These are phyloP conservation scores for Isatis lusitanica DNA, from an alignment of 441 rosid genomes.

Conservation along the genomic window DNA sequence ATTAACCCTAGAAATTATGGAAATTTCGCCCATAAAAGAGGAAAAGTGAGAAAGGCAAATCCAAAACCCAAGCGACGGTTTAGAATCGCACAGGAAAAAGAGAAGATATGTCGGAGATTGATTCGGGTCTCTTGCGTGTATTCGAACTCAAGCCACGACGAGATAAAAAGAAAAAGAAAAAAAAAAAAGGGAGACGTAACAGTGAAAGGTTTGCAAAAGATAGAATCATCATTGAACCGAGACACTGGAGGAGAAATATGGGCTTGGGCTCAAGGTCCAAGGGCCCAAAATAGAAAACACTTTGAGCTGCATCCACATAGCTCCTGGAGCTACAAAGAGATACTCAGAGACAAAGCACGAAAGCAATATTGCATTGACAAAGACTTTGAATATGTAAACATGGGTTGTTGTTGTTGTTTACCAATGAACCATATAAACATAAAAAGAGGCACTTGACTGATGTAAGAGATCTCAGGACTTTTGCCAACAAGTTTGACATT, in stretches of 20 bases:
- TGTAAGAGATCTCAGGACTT: not conserved
- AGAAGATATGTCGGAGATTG: constrained; percentile 8
- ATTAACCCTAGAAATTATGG: constrained; percentile 3
- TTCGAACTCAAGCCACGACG: constrained; percentile 24
- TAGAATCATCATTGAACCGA: not conserved
- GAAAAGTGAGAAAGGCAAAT: constrained; percentile 1
- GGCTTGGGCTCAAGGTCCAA: not conserved
- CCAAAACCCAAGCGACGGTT: constrained; percentile 20
- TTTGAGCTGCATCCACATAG: not conserved
- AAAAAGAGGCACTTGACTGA: not conserved
- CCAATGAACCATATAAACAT: not conserved
- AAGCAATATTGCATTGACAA: not conserved
- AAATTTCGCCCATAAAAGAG: not conserved
- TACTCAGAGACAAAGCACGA: not conserved
- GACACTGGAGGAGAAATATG: not conserved
- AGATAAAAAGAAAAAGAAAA: too few relatives aligned
- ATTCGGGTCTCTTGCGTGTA: constrained; percentile 20
- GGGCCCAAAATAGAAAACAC: not conserved
- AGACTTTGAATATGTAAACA: not conserved
- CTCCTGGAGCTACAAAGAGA: not conserved
- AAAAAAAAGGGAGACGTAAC: not conserved
- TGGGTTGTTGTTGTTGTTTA: not conserved
- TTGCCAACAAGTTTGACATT: not conserved
- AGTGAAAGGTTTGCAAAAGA: constrained; percentile 9
- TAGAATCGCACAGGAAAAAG: not conserved